Evolutionary conservation across 441 rosid genomes (phyloP), one percentile per base, ranked within the genome.

Genomic region (Syzygium malaccense): DNA sequence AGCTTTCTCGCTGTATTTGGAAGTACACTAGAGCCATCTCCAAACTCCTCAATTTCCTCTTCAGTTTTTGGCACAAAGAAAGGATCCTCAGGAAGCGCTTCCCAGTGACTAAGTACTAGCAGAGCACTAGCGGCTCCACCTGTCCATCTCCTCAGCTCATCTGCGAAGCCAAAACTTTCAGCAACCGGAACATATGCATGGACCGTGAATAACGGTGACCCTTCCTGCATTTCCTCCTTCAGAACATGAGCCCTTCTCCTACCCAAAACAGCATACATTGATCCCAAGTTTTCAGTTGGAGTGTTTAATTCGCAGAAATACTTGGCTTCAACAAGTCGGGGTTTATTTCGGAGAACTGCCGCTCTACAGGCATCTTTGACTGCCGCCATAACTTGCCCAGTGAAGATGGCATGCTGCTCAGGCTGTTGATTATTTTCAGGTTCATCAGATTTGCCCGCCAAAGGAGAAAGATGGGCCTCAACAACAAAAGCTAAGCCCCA

Each of bases 211-310:
- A 95, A 91, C 3, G 97, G 90, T 86, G 98, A 98, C 37, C 99
- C 97, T 92, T 97, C 99, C 90, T 95, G 96, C 99, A 97, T 98
- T 91, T 96, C 99, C 92, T 98, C 99, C 91, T 97, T 98, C 85
- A 98, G 91, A 30, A 98, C 92, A 66, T 90, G 91, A 17, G 99
- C 99, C 89, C 99, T 93, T 91, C 95, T 96, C 88, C 97, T 92
- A 88, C 93, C 91, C 85, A 97, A 95, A 87, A 98, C 99, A 1
- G 95, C 98, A 89, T 97, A 98, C 99, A 95, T 95, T 4, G 95
- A 87, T 78, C 99, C 98, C 88, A 98, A 93, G 90, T 93, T 91
- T 87, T 95, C 96, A 0, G 97, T 92, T 45, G 98, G 94, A 5
- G 99, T 94, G 94, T 96, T 96, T 90, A 96, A 88, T 89, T 98